Evolutionary conservation across 768 basidiomycete species (phyloP).

Genomic region (Mycena galericulata): DNA sequence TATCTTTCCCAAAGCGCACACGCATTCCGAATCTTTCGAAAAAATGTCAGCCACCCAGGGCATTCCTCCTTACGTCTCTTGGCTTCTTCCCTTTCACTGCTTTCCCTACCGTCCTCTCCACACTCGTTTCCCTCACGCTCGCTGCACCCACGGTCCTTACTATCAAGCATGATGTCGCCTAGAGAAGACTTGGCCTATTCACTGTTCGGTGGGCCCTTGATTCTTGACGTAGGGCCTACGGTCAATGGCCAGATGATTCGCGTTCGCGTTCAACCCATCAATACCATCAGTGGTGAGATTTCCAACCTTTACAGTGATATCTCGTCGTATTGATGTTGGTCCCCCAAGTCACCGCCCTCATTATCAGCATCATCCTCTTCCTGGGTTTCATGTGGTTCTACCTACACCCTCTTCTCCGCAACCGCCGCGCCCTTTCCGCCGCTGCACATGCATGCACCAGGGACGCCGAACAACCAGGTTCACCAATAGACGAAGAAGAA

Average conservation of each 20-base stretch:
- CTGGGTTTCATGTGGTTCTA: slow-evolving; percentile 41
- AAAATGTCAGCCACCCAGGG: slow-evolving; percentile 18
- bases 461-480: slow-evolving; percentile 30
- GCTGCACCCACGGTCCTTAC: slow-evolving; percentile 31
- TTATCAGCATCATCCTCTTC: slow-evolving; percentile 39
- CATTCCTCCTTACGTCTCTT: slow-evolving; percentile 1
- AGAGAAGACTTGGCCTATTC: slow-evolving; percentile 31
- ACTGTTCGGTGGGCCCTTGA: slow-evolving; percentile 31
- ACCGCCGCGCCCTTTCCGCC: slow-evolving; percentile 9
- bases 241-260: slow-evolving; percentile 33
- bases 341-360: slow-evolving; percentile 38
- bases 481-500: slow-evolving; percentile 33
- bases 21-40: background rate
- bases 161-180: slow-evolving; percentile 15
- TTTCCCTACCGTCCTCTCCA: slow-evolving; percentile 13
- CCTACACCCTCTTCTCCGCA: slow-evolving; percentile 37
- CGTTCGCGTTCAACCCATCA: slow-evolving; percentile 35
- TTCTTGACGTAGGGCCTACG: slow-evolving; percentile 30
- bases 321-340: background rate
- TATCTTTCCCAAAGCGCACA: too few species aligned
- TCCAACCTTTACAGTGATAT: background rate
- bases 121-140: slow-evolving; percentile 32
- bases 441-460: background rate
- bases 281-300: slow-evolving; percentile 33
- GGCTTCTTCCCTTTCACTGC: slow-evolving; percentile 12